These are phyloP conservation scores for Eimeria sp. DNA, from an alignment of 169 alveolate genomes.

Conservation along the genomic window DNA sequence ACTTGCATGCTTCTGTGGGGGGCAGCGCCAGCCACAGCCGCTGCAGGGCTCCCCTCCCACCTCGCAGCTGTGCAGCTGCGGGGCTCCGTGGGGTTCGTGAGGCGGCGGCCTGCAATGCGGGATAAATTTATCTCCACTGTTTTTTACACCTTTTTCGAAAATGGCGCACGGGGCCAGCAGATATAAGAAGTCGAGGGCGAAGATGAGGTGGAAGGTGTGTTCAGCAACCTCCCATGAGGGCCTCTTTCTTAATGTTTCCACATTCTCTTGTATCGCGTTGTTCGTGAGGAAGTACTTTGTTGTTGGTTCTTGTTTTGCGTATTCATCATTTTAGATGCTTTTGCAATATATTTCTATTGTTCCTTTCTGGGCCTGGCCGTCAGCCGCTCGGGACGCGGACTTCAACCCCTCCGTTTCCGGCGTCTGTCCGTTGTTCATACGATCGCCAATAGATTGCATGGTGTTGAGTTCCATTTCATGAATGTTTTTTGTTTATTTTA, in stretches of 20 bases:
- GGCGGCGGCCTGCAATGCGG: background rate
- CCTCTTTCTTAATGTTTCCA: background rate
- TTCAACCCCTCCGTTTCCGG: background rate
- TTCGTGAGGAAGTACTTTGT: background rate
- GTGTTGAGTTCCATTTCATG: background rate
- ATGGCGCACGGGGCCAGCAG: constrained; percentile 97
- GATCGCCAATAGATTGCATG: background rate
- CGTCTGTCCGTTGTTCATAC: background rate
- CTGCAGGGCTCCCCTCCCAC: constrained; percentile 61
- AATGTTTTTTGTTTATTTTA: background rate
- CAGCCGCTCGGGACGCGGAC: background rate
- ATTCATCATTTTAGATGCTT: background rate
- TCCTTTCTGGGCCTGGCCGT: background rate
- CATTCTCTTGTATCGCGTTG: too few relatives aligned
- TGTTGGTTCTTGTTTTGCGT: background rate
- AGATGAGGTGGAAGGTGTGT: constrained; percentile 96
- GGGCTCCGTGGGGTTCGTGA: constrained; percentile 25
- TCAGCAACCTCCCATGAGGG: background rate
- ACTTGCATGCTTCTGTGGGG: constrained; percentile 22
- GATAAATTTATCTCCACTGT: constrained; percentile 42
- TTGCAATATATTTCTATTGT: background rate
- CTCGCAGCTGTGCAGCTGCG: constrained; percentile 52
- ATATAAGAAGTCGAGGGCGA: constrained; percentile 96
- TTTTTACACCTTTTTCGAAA: constrained; percentile 66
- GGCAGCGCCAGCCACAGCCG: constrained; percentile 12